Evolutionary conservation across 2,329 filamentous ascomycete species (phyloP).

Genomic region (Endothia cerciana): DNA sequence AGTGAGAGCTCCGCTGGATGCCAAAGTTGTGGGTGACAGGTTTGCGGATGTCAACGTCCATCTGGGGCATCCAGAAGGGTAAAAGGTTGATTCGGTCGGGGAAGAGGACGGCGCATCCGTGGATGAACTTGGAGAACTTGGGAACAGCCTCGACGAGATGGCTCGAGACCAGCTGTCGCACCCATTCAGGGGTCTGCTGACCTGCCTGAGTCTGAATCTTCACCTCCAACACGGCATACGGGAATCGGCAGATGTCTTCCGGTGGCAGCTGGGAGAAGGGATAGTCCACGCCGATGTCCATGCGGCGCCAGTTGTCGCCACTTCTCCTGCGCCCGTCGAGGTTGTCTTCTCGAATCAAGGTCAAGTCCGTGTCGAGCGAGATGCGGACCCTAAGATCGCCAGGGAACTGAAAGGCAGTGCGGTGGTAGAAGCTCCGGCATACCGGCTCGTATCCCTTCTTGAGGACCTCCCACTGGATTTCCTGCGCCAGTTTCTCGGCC

Average conservation of each 20-base stretch:
- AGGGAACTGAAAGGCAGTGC: constrained; percentile 95
- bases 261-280: constrained; percentile 88
- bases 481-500: constrained; percentile 84
- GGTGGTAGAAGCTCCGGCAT: constrained; percentile 95
- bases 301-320: constrained; percentile 92
- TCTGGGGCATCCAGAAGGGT: constrained; percentile 98
- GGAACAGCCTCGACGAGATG: constrained; percentile 98
- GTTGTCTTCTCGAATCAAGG: constrained; percentile 95
- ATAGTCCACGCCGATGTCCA: constrained; percentile 95
- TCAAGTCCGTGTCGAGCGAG: constrained; percentile 93
- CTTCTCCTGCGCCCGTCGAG: constrained; percentile 75
- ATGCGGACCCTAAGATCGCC: constrained; percentile 96
- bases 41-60: constrained; percentile 97
- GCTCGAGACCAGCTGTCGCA: constrained; percentile 87
- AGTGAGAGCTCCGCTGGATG: constrained; percentile 78
- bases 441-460: constrained; percentile 87
- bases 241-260: constrained; percentile 87
- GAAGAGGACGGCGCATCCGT: constrained; percentile 87
- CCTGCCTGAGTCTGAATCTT: constrained; percentile 96
- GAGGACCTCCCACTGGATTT: constrained; percentile 92
- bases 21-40: constrained; percentile 87
- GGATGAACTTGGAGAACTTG: constrained; percentile 99
- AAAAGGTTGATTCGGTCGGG: constrained; percentile 85
- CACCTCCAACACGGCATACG: constrained; percentile 94
- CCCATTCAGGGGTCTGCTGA: constrained; percentile 95